Conservation (phyloP, 805 yeast species). For the Lachancea lanzarotensis region DNA sequence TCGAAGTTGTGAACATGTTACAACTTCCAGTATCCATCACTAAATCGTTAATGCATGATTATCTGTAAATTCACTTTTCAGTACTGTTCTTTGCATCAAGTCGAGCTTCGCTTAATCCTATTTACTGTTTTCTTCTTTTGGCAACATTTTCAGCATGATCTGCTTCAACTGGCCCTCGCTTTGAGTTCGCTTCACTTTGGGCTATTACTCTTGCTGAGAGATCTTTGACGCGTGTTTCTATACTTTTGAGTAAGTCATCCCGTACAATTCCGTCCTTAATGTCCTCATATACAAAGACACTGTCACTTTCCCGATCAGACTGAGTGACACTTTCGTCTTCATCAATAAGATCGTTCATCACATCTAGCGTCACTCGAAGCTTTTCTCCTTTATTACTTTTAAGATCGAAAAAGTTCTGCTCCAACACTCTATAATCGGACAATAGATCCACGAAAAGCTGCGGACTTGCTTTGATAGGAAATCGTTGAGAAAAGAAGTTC, state of each 20-base stretch:
- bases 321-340: constrained; percentile 13
- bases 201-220: constrained; percentile 17
- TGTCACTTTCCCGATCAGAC: constrained; percentile 1
- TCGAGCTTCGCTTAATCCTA: not conserved
- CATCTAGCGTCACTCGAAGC: constrained; percentile 21
- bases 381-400: constrained; percentile 32
- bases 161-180: constrained; percentile 12
- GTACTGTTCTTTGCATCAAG: no score
- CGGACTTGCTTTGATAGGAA: constrained; percentile 19
- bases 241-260: constrained; percentile 26
- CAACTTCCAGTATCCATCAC: no score
- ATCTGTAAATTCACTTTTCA: not conserved
- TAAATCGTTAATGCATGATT: no score
- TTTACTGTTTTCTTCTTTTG: constrained; percentile 18
- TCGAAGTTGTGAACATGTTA: no score
- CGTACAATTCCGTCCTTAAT: constrained; percentile 28
- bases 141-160: constrained; percentile 7
- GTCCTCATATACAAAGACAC: constrained; percentile 22
- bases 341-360: constrained; percentile 20
- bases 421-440: constrained; percentile 27
- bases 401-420: constrained; percentile 31
- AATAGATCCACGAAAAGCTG: constrained; percentile 22
- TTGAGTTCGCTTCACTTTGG: constrained; percentile 17
- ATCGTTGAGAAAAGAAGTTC: constrained; percentile 27
- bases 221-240: constrained; percentile 23